phyloP scores from a whole-genome alignment of 495 filamentous ascomycete species.

The Podospora anserina region DNA sequence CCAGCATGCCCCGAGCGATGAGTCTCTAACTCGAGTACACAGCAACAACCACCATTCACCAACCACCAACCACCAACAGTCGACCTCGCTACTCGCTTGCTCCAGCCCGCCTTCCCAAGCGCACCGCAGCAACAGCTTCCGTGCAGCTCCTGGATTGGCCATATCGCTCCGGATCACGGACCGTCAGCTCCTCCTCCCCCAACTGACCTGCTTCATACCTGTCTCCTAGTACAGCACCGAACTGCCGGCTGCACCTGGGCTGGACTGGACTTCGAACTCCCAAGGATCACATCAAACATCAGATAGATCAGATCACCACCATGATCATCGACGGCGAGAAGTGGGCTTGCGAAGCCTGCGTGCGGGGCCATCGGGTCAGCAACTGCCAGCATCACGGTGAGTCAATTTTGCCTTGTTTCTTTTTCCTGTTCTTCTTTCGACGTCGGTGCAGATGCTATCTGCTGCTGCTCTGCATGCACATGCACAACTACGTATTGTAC shows the following conservation, averaged over 20 bases:
- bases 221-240: neutral
- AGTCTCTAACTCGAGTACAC: conserved; percentile 23
- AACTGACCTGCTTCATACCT: neutral
- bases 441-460: conserved; percentile 9
- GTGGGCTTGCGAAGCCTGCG: conserved; percentile 90
- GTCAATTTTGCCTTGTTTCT: conserved; percentile 39
- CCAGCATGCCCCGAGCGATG: conserved; percentile 29
- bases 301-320: conserved; percentile 17
- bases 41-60: no score
- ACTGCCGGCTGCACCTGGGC: neutral
- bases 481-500: conserved; percentile 6
- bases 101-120: neutral
- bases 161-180: conserved; percentile 18
- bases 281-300: no score
- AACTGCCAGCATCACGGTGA: conserved; percentile 88
- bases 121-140: conserved; percentile 14
- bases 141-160: conserved; percentile 10
- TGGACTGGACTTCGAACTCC: no score
- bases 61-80: neutral
- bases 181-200: conserved; percentile 6
- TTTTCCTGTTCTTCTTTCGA: conserved; percentile 1
- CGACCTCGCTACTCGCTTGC: conserved; percentile 12
- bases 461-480: conserved; percentile 11
- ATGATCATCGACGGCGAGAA: conserved; percentile 91
- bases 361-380: conserved; percentile 89